Evolutionary conservation across 169 alveolate genomes (phyloP).

Genomic region (Eimeria acervulina): DNA sequence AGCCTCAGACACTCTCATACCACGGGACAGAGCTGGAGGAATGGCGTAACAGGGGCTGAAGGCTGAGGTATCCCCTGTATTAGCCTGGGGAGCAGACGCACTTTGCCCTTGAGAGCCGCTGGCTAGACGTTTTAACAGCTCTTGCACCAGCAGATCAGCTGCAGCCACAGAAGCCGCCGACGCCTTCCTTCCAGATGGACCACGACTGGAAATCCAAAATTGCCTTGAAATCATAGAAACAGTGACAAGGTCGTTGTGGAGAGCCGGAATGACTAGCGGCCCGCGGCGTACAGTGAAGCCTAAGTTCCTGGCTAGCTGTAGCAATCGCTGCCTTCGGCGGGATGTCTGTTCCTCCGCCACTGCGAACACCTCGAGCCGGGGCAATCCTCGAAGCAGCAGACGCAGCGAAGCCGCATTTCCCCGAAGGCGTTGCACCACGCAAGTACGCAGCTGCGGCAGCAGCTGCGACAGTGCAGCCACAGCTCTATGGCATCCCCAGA

Average conservation of each 20-base stretch:
- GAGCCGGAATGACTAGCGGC: conserved; percentile 68
- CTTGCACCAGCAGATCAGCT: conserved; percentile 30
- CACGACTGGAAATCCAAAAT: conserved; percentile 52
- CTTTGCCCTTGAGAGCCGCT: conserved; percentile 14
- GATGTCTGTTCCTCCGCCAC: conserved; percentile 50
- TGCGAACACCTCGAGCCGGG: conserved; percentile 70
- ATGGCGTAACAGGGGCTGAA: neutral
- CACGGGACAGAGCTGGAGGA: neutral
- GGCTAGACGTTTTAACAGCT: conserved; percentile 3
- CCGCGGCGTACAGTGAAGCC: conserved; percentile 76
- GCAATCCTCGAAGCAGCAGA: conserved; percentile 71
- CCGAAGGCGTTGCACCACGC: conserved; percentile 77
- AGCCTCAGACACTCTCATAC: neutral
- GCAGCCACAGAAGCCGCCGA: conserved; percentile 70
- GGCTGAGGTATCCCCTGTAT: conserved; percentile 2
- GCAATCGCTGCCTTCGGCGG: conserved; percentile 59
- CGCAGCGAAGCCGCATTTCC: conserved; percentile 75
- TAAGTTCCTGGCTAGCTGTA: conserved; percentile 53
- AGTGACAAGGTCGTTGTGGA: conserved; percentile 60
- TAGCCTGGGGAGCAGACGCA: neutral
- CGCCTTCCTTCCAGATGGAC: conserved; percentile 51
- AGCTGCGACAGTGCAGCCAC: conserved; percentile 81
- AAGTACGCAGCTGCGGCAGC: conserved; percentile 70
- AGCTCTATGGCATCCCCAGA: conserved; percentile 77
- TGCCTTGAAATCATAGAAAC: conserved; percentile 54